A percentile compares a stretch with the other conserved stretches of the same genome.
phyloP scores from a whole-genome alignment of 176 grass and related monocot genomes.

The Stipa capillata region DNA sequence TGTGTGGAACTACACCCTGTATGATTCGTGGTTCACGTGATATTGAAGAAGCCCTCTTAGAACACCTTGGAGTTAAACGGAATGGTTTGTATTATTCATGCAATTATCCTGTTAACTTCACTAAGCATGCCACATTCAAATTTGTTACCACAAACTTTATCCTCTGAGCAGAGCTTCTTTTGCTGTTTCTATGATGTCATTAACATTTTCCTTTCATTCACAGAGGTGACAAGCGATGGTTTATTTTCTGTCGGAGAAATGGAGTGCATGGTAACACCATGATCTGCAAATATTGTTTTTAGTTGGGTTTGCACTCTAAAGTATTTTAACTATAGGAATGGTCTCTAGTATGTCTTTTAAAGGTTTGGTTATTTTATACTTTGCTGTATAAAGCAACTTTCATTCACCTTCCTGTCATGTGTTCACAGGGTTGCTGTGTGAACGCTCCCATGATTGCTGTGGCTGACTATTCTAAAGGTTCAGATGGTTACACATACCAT shows the following conservation, averaged over 20 bases:
- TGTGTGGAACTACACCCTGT: slow-evolving; percentile 98
- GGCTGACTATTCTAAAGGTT: slow-evolving; percentile 70
- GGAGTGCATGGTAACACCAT: slow-evolving; percentile 80
- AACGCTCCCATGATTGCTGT: slow-evolving; percentile 87
- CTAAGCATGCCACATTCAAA: too few relatives aligned
- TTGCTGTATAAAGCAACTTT: background rate
- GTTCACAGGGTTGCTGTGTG: slow-evolving; percentile 64
- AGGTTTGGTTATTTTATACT: background rate
- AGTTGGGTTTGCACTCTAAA: background rate
- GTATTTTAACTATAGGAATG: background rate
- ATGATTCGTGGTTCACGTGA: slow-evolving; percentile 95
- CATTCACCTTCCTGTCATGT: background rate
- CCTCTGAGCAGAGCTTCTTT: background rate
- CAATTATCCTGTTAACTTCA: background rate
- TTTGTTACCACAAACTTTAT: slow-evolving; percentile 6
- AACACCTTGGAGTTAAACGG: slow-evolving; percentile 93
- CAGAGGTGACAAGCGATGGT: slow-evolving; percentile 95
- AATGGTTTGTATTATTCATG: slow-evolving; percentile 55
- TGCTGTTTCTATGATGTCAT: background rate
- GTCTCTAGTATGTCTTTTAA: background rate
- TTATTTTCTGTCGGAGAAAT: slow-evolving; percentile 97
- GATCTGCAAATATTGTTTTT: background rate
- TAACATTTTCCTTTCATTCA: slow-evolving; percentile 26
- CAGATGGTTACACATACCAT: slow-evolving; percentile 71
- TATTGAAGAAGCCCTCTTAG: slow-evolving; percentile 78